These are phyloP conservation scores for Penicillium nordicum DNA, from an alignment of 2,329 filamentous ascomycete genomes.

Conservation along the genomic window DNA sequence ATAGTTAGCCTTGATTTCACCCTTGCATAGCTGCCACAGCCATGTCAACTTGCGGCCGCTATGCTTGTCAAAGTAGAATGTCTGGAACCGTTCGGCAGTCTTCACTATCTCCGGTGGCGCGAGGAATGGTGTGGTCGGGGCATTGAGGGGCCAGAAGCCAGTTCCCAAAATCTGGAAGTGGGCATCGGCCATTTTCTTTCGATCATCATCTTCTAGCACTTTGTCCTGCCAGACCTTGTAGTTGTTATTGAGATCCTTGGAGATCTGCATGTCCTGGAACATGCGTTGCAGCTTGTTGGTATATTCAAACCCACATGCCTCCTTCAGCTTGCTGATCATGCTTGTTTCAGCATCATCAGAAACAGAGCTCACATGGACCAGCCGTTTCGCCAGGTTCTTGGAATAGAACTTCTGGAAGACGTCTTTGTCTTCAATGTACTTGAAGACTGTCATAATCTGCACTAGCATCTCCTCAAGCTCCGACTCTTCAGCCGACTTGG, in stretches of 20 bases:
- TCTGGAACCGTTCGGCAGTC: conserved; percentile 84
- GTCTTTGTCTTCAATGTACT: conserved; percentile 99
- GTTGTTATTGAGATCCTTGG: conserved; percentile 87
- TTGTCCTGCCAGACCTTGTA: conserved; percentile 76
- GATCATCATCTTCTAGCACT: conserved; percentile 61
- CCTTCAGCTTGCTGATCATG: conserved; percentile 99
- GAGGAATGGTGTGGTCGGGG: conserved; percentile 83
- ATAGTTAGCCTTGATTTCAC: conserved; percentile 91
- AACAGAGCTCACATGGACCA: conserved; percentile 92
- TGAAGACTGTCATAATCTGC: conserved; percentile 99
- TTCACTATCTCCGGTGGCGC: conserved; percentile 80
- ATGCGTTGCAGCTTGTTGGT: conserved; percentile 99
- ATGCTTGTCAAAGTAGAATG: conserved; percentile 95
- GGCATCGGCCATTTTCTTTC: conserved; percentile 73
- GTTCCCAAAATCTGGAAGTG: conserved; percentile 92
- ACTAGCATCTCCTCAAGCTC: conserved; percentile 84
- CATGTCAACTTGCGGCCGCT: conserved; percentile 94
- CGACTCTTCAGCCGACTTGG: conserved; percentile 86
- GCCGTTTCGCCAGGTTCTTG: conserved; percentile 87
- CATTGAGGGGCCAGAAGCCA: conserved; percentile 91
- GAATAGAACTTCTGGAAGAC: conserved; percentile 99
- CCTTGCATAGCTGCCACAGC: conserved; percentile 98
- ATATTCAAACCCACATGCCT: conserved; percentile 97
- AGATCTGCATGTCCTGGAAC: conserved; percentile 99
- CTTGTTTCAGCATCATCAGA: conserved; percentile 97